Evolutionary conservation across 2,329 filamentous ascomycete species (phyloP).

Genomic region (Fusarium marasasianum): DNA sequence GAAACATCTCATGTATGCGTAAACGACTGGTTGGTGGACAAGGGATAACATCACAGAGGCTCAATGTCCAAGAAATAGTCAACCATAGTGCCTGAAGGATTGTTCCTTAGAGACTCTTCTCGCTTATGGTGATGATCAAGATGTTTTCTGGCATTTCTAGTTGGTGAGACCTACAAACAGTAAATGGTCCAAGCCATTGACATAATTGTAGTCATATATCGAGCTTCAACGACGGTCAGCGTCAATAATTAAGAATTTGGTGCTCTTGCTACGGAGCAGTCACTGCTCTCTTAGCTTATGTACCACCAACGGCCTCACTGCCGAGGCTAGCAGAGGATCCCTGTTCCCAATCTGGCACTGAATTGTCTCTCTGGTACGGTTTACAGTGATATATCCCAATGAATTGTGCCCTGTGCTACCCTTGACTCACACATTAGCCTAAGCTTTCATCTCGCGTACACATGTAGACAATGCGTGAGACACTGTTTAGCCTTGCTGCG

Average conservation of each 20-base stretch:
- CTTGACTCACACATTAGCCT: background rate
- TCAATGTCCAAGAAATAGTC: background rate
- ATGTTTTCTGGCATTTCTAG: slow-evolving; percentile 45
- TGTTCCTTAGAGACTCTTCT: background rate
- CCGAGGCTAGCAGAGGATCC: background rate
- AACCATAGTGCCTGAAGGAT: background rate
- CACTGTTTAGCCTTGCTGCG: slow-evolving; percentile 12
- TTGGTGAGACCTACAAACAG: slow-evolving; percentile 44
- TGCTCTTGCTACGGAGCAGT: background rate
- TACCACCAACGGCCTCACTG: background rate
- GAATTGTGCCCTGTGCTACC: slow-evolving; percentile 8
- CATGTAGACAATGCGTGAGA: background rate
- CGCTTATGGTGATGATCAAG: slow-evolving; percentile 2
- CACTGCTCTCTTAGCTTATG: background rate
- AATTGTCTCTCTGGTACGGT: background rate
- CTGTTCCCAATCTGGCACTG: background rate
- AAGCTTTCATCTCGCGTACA: background rate
- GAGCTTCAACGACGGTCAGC: background rate
- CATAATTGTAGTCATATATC: background rate
- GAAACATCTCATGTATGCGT: background rate
- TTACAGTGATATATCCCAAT: background rate
- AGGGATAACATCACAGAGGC: slow-evolving; percentile 43
- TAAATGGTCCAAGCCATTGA: slow-evolving; percentile 4
- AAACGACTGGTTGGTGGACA: slow-evolving; percentile 43
- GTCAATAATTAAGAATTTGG: background rate